Evolutionary conservation across 2,329 filamentous ascomycete genomes (phyloP), one percentile per base, ranked within the genome.

Genomic region (Nemania abortiva): DNA sequence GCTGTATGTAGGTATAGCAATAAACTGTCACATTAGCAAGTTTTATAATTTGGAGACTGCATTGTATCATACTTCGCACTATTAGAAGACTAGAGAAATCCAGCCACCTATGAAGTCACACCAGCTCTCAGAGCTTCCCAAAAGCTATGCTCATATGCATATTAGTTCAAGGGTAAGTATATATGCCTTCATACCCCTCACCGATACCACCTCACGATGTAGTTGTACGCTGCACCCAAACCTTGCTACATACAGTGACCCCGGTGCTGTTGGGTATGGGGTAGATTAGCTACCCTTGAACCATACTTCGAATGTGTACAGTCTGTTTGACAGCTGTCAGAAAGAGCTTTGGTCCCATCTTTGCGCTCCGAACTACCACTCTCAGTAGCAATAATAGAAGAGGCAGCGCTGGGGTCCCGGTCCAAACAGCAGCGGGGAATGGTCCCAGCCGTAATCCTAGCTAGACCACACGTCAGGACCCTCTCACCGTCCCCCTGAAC

Each of bases 401-500:
- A 58, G 15, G 22, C 15, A 15, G 29, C 63, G 45, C 54, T 13
- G 29, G 49, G 34, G 24, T 15, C 34, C 42, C 11, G 49, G 42
- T 57, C 22, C 18, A 52, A 58, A 37, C 45, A 60, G 11, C 47
- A 34, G 31, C 24, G 62, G 49, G 24, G 55, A 24, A 65, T 53
- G 37, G 61, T 53, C 53, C 56, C 52, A 58, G 52, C 39, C 50
- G 52, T 42, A 56, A 63, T 54, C 54, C 29, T 39, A 58, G 20
- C 29, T 50, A 27, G 22, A 63, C 55, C 42, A 31, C 31, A 63
- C 29, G 58, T 68, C 57, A 18, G 55, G 27, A 45, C 64, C 47
- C 53, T 61, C 65, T 61, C 67, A 64, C 50, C 53, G 54, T 20
- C 56, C 70, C 70, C 70, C 70, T 72, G 66, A 71, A 61, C 64